Base-by-base conservation (phyloP, 2,329 filamentous ascomycete species). In the Fulvia fulva region DNA sequence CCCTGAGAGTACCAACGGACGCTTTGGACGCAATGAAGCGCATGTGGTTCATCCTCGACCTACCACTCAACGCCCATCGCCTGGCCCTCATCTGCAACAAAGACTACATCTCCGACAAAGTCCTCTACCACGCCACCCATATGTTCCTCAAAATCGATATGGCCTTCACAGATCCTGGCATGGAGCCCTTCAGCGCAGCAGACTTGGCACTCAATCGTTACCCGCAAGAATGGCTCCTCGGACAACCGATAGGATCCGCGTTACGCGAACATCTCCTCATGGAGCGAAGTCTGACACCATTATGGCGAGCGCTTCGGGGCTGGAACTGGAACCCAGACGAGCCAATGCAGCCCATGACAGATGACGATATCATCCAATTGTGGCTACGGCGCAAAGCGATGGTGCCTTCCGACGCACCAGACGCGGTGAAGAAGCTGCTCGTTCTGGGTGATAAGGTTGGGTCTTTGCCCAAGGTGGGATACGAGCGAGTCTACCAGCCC, bases 141-240 rank as follows among this genome's bases (percentile, higher is more conserved):
- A 86, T 93, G 75, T 76, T 90, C 63, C 68, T 89, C 61, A 92
- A 93, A 74, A 80, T 94, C 16, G 80, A 84, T 67, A 84, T 91
- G 82, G 78, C 80, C 55, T 85, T 90, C 72, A 83, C 82, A 57
- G 81, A 89, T 63, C 87, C 88, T 0, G 69, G 83, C 23, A 78
- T 59, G 28, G 50, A 55, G 3, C 25, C 65, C 41, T 65, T 55
- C 8, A 61, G 58, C 4, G 22, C 53, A 44, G 61, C 63, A 50
- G 51, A 60, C 43, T 46, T 57, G 21, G 55, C 54, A 23, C 56
- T 56, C 25, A 26, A 26, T 9, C 22, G 37, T 16, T 55, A 51
- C 8, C 60, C 57, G 12, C 53, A 59, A 30, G 43, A 49, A 32
- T 58, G 57, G 59, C 44, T 46, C 34, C 28, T 56, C 30, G 62